Evolutionary conservation across 768 basidiomycete genomes (phyloP).

Genomic region (Boletellus sp.): DNA sequence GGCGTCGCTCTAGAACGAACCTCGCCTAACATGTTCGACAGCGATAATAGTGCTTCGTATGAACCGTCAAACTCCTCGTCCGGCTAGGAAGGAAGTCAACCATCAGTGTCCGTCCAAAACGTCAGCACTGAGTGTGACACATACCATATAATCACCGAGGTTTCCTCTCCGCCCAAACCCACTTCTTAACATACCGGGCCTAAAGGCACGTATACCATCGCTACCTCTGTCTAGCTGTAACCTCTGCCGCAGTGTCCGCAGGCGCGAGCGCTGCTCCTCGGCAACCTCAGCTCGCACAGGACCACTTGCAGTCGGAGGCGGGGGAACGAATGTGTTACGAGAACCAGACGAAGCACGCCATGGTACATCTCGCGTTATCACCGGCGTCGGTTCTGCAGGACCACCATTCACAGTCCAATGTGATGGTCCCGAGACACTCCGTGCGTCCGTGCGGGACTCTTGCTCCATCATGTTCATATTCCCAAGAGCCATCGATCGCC

Average conservation of each 20-base stretch:
- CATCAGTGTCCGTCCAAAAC: conserved; percentile 6
- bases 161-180: conserved; percentile 24
- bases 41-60: conserved; percentile 62
- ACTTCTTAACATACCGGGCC: conserved; percentile 24
- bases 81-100: conserved; percentile 38
- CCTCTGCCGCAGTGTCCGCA: conserved; percentile 26
- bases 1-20: conserved; percentile 63
- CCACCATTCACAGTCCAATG: conserved; percentile 10
- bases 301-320: not conserved
- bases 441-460: conserved; percentile 9
- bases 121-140: conserved; percentile 18
- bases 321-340: conserved; percentile 5
- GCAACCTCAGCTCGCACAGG: conserved; percentile 8
- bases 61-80: conserved; percentile 77
- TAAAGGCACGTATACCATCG: conserved; percentile 18
- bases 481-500: conserved; percentile 5
- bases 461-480: conserved; percentile 4
- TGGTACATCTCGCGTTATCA: conserved; percentile 13
- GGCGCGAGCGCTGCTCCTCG: conserved; percentile 20
- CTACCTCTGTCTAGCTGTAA: conserved; percentile 25
- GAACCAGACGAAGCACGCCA: conserved; percentile 23
- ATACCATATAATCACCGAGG: conserved; percentile 50
- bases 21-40: conserved; percentile 64
- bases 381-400: conserved; percentile 1
- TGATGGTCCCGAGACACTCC: not conserved